These are phyloP conservation scores for Candida gorgasii DNA, from an alignment of 805 yeast genomes.

Conservation along the genomic window DNA sequence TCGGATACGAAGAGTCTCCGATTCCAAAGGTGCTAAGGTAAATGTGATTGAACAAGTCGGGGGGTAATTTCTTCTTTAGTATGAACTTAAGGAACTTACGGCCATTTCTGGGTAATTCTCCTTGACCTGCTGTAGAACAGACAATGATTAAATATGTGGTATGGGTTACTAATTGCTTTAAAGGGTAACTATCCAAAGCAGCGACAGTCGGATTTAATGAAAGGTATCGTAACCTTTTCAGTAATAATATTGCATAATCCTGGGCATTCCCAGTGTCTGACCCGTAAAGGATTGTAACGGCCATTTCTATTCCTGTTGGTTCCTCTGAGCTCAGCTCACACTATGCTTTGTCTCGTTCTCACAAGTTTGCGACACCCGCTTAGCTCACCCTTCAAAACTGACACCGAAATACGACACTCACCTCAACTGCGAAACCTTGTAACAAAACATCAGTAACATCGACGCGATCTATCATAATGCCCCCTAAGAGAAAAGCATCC, in stretches of 20 bases:
- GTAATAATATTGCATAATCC: constrained; percentile 72
- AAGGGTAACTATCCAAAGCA: constrained; percentile 61
- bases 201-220: constrained; percentile 50
- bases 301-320: too few relatives aligned
- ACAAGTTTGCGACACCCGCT: background rate
- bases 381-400: too few relatives aligned
- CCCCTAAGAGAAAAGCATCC: constrained; percentile 25
- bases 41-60: constrained; percentile 59
- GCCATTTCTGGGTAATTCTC: constrained; percentile 83
- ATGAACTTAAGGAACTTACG: constrained; percentile 73
- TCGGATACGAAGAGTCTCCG: constrained; percentile 91
- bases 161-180: constrained; percentile 51
- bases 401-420: too few relatives aligned
- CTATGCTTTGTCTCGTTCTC: background rate
- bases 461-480: too few relatives aligned
- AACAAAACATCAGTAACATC: background rate
- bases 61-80: constrained; percentile 62
- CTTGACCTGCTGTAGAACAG: constrained; percentile 94
- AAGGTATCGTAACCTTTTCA: constrained; percentile 54
- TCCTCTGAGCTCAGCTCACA: too few relatives aligned
- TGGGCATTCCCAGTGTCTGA: constrained; percentile 92
- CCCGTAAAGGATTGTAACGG: constrained; percentile 73
- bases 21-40: constrained; percentile 78
- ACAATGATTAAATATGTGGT: constrained; percentile 53
- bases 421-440: too few relatives aligned